These are phyloP conservation scores for Funneliformis caledonium DNA, from an alignment of 371 early-diverging fungal species.

Conservation along the genomic window DNA sequence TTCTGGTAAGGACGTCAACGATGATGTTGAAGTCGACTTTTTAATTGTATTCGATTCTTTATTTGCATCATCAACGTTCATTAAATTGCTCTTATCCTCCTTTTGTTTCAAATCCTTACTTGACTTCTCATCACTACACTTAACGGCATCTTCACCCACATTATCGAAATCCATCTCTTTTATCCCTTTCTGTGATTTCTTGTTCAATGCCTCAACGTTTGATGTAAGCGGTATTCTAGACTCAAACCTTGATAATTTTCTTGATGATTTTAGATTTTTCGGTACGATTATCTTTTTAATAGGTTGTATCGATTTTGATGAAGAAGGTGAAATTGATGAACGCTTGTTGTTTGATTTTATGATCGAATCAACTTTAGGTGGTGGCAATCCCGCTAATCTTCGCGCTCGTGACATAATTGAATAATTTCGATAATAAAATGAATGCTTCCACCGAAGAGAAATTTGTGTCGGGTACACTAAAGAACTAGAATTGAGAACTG, in stretches of 20 bases:
- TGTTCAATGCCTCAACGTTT: not conserved
- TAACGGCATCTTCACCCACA: no score
- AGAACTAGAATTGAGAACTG: not conserved
- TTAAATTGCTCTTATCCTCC: not conserved
- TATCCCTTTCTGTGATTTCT: not conserved
- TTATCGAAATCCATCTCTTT: not conserved
- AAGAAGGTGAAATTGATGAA: not conserved
- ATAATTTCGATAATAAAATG: not conserved
- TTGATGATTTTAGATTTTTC: not conserved
- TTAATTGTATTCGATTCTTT: no score
- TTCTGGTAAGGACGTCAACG: not conserved
- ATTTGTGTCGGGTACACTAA: not conserved
- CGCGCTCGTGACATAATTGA: constrained; percentile 23
- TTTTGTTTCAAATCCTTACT: no score
- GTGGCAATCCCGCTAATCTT: constrained; percentile 1
- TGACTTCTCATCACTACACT: not conserved
- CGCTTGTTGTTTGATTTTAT: not conserved
- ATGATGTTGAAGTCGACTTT: no score
- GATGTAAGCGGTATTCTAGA: not conserved
- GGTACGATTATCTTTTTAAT: not conserved
- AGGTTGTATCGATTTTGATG: not conserved
- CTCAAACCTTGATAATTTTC: not conserved
- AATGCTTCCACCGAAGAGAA: not conserved
- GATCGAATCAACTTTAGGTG: not conserved
- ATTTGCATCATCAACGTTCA: not conserved